Evolutionary conservation across 176 grass and related monocot genomes (phyloP), one percentile per base, ranked within the genome.

Genomic region (Musa troglodytarum): DNA sequence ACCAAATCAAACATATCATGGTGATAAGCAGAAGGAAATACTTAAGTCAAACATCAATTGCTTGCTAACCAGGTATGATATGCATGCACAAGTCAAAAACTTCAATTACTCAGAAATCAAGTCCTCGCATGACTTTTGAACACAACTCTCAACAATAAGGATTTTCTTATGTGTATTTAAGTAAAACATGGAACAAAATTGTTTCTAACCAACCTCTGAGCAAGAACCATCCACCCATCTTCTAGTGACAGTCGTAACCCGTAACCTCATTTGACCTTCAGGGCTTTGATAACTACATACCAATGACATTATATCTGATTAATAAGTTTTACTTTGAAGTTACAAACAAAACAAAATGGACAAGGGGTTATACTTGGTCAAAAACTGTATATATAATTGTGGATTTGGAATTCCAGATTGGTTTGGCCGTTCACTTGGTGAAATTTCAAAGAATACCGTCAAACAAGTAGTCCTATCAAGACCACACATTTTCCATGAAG

Each of bases 391-490:
- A 83, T 97, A 97, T 52, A 90, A 75, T 83, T 97, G 75, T 11
- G 90, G 88, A 89, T 97, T 97, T 63, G 85, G 85, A 64, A 85
- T 79, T 23, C 77, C 90, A 53, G 83, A 83, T 76, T 90, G 90
- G 72, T 79, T 86, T 71, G 88, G 88, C 24, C 80, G 76, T 53
- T 97, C 93, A 87, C 81, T 93, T 0, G 93, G 88, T 64, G 93
- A 93, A 52, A 97, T 87, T 77, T 97, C 93, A 88, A 97, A 97
- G 84, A 97, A 97, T 26, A 90, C 93, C 34, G 93, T 90, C 57
- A 97, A 73, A 52, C 87, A 97, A 76, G 88, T 97, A 88, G 78
- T 97, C 78, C 81, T 80, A 79, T 97, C 93, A 54, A 97, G 81
- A 50, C 93, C 90, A 83, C 93, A 97, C 88, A 97, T 85, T 82